A percentile compares a stretch with the other conserved stretches of the same genome.
Conservation (phyloP, 75 land plant genomes). For the Pinus taeda region DNA sequence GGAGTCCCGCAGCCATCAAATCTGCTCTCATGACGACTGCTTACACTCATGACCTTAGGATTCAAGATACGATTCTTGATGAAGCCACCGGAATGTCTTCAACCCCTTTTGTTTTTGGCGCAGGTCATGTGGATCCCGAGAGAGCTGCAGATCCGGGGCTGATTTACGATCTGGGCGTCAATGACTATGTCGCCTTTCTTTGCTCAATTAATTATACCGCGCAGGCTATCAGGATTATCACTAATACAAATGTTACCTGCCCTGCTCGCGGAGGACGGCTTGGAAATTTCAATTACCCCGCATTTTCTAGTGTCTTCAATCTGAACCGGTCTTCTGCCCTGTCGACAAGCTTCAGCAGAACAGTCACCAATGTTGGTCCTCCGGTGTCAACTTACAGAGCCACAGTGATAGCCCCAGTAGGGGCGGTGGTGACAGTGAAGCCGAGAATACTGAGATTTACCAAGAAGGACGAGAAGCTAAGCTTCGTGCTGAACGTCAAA, state of each 20-base stretch:
- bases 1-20: conserved; percentile 81
- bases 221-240: background rate
- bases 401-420: conserved; percentile 21
- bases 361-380: conserved; percentile 66
- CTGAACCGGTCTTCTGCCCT: conserved; percentile 16
- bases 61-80: conserved; percentile 42
- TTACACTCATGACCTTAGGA: conserved; percentile 35
- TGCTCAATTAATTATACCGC: conserved; percentile 15
- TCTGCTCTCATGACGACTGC: conserved; percentile 93
- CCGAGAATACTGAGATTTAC: conserved; percentile 43
- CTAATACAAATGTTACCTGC: background rate
- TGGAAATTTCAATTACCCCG: conserved; percentile 68
- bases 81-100: conserved; percentile 69
- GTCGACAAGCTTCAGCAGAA: conserved; percentile 48
- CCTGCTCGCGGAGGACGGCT: conserved; percentile 22
- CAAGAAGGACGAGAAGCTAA: conserved; percentile 43
- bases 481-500: conserved; percentile 38
- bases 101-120: conserved; percentile 56
- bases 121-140: conserved; percentile 27
- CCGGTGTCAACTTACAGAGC: conserved; percentile 34
- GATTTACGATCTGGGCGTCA: conserved; percentile 33
- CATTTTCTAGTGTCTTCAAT: conserved; percentile 50
- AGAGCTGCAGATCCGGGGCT: conserved; percentile 47
- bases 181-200: conserved; percentile 35
- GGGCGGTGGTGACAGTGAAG: conserved; percentile 38